A percentile compares a stretch with the other conserved stretches of the same genome.
These are phyloP conservation scores for Claviceps arundinis DNA, from an alignment of 2,329 filamentous ascomycete genomes.

Conservation along the genomic window DNA sequence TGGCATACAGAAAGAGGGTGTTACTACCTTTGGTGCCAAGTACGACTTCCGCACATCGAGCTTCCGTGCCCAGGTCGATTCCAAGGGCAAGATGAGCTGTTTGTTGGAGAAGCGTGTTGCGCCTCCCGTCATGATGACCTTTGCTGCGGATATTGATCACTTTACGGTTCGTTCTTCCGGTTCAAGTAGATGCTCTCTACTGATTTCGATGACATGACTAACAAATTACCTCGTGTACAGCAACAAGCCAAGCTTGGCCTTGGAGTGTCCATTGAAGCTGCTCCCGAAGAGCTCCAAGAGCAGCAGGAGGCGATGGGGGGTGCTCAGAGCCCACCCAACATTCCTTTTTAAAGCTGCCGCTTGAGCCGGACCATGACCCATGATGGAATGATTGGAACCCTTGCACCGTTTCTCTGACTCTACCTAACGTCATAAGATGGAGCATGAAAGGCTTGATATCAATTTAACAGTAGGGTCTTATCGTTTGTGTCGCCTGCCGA, in stretches of 20 bases:
- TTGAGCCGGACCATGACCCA: background rate
- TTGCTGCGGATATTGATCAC: conserved; percentile 94
- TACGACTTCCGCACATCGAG: conserved; percentile 96
- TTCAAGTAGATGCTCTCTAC: background rate
- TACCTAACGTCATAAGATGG: conserved; percentile 11
- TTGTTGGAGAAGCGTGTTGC: conserved; percentile 92
- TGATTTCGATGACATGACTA: conserved; percentile 10
- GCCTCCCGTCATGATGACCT: conserved; percentile 82
- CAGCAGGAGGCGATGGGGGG: conserved; percentile 52
- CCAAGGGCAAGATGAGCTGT: conserved; percentile 83
- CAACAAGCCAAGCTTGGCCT: conserved; percentile 91
- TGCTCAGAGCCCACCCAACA: conserved; percentile 38
- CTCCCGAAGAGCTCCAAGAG: conserved; percentile 74
- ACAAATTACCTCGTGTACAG: conserved; percentile 30
- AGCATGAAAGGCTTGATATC: conserved; percentile 4
- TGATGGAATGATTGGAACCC: conserved; percentile 8
- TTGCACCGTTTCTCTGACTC: conserved; percentile 8
- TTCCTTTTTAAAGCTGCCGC: conserved; percentile 43
- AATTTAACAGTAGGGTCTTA: background rate
- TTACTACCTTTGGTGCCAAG: conserved; percentile 86
- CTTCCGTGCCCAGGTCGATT: conserved; percentile 92
- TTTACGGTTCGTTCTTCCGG: conserved; percentile 55
- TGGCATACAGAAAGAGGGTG: conserved; percentile 68
- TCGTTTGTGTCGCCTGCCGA: background rate
- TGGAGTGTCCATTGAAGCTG: conserved; percentile 81